Percentiles rank a stretch among this genome's conserved stretches.
Evolutionary conservation across 2,329 filamentous ascomycete genomes (phyloP).

Genomic region (Dryadomyces quercus-mongolicae): DNA sequence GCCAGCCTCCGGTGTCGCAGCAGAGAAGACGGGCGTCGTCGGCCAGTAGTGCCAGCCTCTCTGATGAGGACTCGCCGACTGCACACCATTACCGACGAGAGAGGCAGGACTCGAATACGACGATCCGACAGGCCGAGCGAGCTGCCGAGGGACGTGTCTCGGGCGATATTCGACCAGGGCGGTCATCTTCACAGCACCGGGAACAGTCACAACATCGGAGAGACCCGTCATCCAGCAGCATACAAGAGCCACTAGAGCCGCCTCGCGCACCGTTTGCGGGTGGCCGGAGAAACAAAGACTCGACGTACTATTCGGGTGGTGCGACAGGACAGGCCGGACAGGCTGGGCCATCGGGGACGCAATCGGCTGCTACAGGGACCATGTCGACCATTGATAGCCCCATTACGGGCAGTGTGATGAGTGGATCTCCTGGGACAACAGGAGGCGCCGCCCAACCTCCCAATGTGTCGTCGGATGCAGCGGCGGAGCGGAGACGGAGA

Average conservation of each 20-base stretch:
- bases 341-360: slow-evolving; percentile 24
- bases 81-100: slow-evolving; percentile 33
- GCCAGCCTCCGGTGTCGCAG: slow-evolving; percentile 6
- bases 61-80: slow-evolving; percentile 40
- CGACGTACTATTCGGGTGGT: slow-evolving; percentile 45
- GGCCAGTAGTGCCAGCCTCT: slow-evolving; percentile 33
- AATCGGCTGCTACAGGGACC: slow-evolving; percentile 27
- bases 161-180: slow-evolving; percentile 6
- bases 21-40: slow-evolving; percentile 22
- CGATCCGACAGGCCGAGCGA: slow-evolving; percentile 29
- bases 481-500: slow-evolving; percentile 40
- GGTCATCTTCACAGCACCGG: slow-evolving; percentile 17
- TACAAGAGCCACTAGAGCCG: slow-evolving; percentile 39
- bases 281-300: slow-evolving; percentile 42
- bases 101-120: slow-evolving; percentile 34
- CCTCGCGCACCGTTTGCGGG: slow-evolving; percentile 45
- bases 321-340: slow-evolving; percentile 19
- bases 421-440: slow-evolving; percentile 23
- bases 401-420: slow-evolving; percentile 42
- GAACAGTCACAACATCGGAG: neutral
- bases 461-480: slow-evolving; percentile 17
- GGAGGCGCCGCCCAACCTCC: slow-evolving; percentile 12
- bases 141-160: slow-evolving; percentile 33
- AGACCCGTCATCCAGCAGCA: neutral
- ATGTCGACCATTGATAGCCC: slow-evolving; percentile 38